Evolutionary conservation across 192 early-diverging fungal genomes (phyloP), one percentile per base, ranked within the genome.

Genomic region (Coemansia sp.): DNA sequence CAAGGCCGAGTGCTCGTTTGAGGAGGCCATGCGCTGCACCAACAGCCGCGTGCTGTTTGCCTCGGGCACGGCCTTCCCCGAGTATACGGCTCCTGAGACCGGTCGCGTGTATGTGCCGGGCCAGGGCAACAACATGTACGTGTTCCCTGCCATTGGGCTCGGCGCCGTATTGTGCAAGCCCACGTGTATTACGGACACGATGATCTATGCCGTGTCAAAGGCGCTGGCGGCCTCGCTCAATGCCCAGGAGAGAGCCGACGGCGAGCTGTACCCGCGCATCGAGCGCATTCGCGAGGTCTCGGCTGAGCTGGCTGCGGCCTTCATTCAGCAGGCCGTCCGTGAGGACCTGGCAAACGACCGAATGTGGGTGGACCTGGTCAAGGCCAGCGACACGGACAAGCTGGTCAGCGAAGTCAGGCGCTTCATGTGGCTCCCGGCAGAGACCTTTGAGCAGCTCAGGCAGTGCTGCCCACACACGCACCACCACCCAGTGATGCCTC

Each of bases 51-150:
- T 94, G 20, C 88, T 99, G 58, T 99, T 99, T 86, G 95, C 94
- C 21, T 95, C 93, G 4, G 69, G 95, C 36, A 97, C 95, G 3
- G 92, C 91, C 2, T 99, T 99, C 84, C 93, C 95, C 23, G 66
- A 86, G 23, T 90, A 89, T 66, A 85, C 76, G 2, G 75, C 89
- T 21, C 77, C 74, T 0, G 87, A 87, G 26, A 73, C 85, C 18
- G 55, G 66, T 64, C 62, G 74, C 26, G 64, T 47, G 26, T 60
- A 58, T 8, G 61, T 89, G 37, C 92, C 93, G 3, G 94, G 91
- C 6, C 92, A 94, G 75, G 93, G 92, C 50, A 95, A 96, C 83
- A 96, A 96, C 83, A 94, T 93, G 90, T 98, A 95, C 72, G 91
- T 93, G 59, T 98, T 96, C 87, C 96, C 96, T n/a, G 90, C 94